Conservation (phyloP, 2,329 filamentous ascomycete species). For the Cytospora paraplurivora region DNA sequence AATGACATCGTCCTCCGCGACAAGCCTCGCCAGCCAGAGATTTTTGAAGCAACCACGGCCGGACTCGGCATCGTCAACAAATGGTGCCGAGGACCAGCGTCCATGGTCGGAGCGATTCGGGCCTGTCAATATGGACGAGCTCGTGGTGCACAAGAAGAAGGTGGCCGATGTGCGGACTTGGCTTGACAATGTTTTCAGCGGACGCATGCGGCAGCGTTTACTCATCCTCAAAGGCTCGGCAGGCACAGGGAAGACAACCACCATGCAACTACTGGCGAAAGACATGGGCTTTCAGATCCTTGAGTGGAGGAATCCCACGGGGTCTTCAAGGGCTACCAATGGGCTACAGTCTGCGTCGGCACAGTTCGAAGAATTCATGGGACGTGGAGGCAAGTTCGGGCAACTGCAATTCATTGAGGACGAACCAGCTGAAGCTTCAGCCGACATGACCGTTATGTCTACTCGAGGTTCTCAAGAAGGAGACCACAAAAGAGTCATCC, state of each 20-base stretch:
- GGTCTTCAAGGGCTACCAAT: constrained; percentile 57
- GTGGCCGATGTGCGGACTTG: constrained; percentile 82
- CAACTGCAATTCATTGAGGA: constrained; percentile 51
- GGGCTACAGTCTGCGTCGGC: constrained; percentile 70
- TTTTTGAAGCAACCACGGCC: constrained; percentile 51
- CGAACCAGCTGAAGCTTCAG: constrained; percentile 33
- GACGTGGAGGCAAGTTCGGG: constrained; percentile 76
- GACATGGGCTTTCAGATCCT: constrained; percentile 76
- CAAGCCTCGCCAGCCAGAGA: constrained; percentile 48
- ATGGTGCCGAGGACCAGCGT: constrained; percentile 56
- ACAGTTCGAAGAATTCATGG: constrained; percentile 92
- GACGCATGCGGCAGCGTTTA: constrained; percentile 68
- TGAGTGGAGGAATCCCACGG: constrained; percentile 87
- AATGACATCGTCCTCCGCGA: constrained; percentile 33
- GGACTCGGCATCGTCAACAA: constrained; percentile 35
- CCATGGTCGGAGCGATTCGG: constrained; percentile 90
- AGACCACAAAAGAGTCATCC: constrained; percentile 58
- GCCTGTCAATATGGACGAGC: constrained; percentile 73
- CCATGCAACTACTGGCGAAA: constrained; percentile 74
- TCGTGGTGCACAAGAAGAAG: constrained; percentile 95
- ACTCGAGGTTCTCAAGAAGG: constrained; percentile 1
- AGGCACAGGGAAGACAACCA: constrained; percentile 91
- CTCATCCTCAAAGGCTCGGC: constrained; percentile 88
- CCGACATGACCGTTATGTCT: constrained; percentile 18
- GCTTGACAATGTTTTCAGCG: constrained; percentile 73